Evolutionary conservation across 1,284 basidiomycete genomes (phyloP), one percentile per base, ranked within the genome.

Genomic region (Cryptococcus sp.): DNA sequence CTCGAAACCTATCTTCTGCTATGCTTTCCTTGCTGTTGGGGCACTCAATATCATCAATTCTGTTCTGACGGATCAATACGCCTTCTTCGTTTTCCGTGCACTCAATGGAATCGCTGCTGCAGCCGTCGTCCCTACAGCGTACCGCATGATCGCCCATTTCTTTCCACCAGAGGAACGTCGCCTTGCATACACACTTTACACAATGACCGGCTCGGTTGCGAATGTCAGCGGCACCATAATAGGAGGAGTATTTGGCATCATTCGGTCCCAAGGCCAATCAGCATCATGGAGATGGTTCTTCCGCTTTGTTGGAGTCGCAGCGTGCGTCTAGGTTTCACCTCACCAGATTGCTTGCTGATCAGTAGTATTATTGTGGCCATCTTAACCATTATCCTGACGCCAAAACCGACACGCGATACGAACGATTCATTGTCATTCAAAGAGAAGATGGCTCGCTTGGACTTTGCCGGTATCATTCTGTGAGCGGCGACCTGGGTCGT

Each of bases 261-360:
- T 77, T 63, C 54, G 70, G 54, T 54, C 66, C 59, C 46, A 59
- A 22, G 60, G 73, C 43, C 64, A 74, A 55, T 58, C 73, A 58
- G 49, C 68, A 47, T 39, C 63, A 40, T 67, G 72, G 72, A 48
- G 65, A 25, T 69, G 77, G 76, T 67, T 78, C 68, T 66, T 78
- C 67, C 23, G 66, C 47, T n/a, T n/a, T n/a, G n/a, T n/a, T n/a
- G n/a, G n/a, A n/a, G n/a, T n/a, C n/a, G n/a, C n/a, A n/a, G n/a
- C n/a, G n/a, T n/a, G n/a, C n/a, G n/a, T n/a, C n/a, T n/a, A n/a
- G n/a, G n/a, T n/a, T n/a, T n/a, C n/a, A n/a, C n/a, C n/a, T 18
- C 75, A 28, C n/a, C n/a, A 46, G 52, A 31, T 2, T 14, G 42
- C 42, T 21, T 9, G 25, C 42, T 44, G 10, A 10, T 16, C 21